Evolutionary conservation across 495 filamentous ascomycete genomes (phyloP).

Genomic region (Daldinia grandis): DNA sequence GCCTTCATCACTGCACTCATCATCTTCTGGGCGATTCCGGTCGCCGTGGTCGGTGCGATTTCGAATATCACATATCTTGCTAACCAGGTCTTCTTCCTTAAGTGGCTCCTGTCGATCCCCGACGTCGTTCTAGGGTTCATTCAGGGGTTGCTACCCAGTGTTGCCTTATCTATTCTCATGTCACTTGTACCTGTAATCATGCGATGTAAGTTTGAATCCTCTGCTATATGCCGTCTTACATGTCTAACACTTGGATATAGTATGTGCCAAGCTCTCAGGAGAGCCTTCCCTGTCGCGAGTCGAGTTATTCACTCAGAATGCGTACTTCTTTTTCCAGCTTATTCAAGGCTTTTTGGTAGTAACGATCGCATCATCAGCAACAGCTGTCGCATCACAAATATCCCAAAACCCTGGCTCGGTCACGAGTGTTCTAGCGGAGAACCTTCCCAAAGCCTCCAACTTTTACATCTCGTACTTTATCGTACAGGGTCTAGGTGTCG

Average conservation of each 20-base stretch:
- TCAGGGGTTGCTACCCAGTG: constrained; percentile 81
- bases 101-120: constrained; percentile 79
- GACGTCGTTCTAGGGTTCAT: constrained; percentile 77
- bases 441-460: constrained; percentile 84
- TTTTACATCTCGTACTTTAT: constrained; percentile 97
- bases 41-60: constrained; percentile 83
- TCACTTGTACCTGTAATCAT: constrained; percentile 88
- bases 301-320: constrained; percentile 89
- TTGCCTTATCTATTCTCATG: constrained; percentile 87
- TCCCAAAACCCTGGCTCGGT: constrained; percentile 66
- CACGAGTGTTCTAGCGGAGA: constrained; percentile 72
- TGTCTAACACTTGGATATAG: constrained; percentile 42
- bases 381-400: constrained; percentile 70
- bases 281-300: constrained; percentile 79
- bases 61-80: constrained; percentile 82
- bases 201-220: constrained; percentile 52
- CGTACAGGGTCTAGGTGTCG: constrained; percentile 88
- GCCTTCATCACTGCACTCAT: constrained; percentile 80
- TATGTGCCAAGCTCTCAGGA: constrained; percentile 79
- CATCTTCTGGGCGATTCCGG: constrained; percentile 96
- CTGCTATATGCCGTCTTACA: not conserved
- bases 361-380: constrained; percentile 79
- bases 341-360: constrained; percentile 93
- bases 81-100: constrained; percentile 68
- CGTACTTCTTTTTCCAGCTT: constrained; percentile 94